Conservation (phyloP, 2,329 filamentous ascomycete species). For the Xylariales sp. region DNA sequence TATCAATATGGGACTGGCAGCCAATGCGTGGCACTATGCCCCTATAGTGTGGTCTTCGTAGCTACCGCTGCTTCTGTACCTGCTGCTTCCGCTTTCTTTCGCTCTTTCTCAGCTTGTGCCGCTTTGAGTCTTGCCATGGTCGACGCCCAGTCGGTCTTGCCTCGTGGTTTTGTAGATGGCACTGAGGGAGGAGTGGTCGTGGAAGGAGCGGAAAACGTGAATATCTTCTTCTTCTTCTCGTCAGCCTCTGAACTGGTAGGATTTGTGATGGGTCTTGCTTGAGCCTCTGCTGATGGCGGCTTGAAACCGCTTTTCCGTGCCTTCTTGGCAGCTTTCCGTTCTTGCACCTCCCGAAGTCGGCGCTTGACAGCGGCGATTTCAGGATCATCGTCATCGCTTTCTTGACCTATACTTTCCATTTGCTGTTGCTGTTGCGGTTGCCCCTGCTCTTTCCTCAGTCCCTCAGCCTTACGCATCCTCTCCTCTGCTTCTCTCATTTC, state of each 20-base stretch:
- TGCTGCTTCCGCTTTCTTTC: slow-evolving; percentile 30
- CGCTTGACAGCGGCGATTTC: slow-evolving; percentile 40
- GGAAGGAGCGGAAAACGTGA: slow-evolving; percentile 13
- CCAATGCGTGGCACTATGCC: too few relatives aligned
- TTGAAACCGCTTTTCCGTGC: slow-evolving; percentile 9
- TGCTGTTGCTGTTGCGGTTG: slow-evolving; percentile 4
- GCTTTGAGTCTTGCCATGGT: slow-evolving; percentile 54
- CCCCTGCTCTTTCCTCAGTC: slow-evolving; percentile 25
- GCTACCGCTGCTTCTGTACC: background rate
- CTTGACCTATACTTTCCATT: slow-evolving; percentile 33
- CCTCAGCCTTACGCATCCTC: slow-evolving; percentile 33
- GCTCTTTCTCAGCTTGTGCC: slow-evolving; percentile 53
- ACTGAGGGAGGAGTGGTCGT: slow-evolving; percentile 3
- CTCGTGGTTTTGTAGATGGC: slow-evolving; percentile 26
- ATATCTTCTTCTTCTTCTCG: slow-evolving; percentile 33
- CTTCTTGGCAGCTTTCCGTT: slow-evolving; percentile 28
- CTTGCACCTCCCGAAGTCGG: slow-evolving; percentile 30
- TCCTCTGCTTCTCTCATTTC: slow-evolving; percentile 38
- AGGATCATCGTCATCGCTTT: slow-evolving; percentile 31
- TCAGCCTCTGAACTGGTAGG: slow-evolving; percentile 21
- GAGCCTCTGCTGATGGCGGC: slow-evolving; percentile 6
- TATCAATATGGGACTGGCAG: too few relatives aligned
- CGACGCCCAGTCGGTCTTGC: slow-evolving; percentile 24
- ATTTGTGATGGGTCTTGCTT: slow-evolving; percentile 15
- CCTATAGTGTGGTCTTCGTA: too few relatives aligned